phyloP scores from a whole-genome alignment of 345 rosid genomes.

The Hibiscus trionum region DNA sequence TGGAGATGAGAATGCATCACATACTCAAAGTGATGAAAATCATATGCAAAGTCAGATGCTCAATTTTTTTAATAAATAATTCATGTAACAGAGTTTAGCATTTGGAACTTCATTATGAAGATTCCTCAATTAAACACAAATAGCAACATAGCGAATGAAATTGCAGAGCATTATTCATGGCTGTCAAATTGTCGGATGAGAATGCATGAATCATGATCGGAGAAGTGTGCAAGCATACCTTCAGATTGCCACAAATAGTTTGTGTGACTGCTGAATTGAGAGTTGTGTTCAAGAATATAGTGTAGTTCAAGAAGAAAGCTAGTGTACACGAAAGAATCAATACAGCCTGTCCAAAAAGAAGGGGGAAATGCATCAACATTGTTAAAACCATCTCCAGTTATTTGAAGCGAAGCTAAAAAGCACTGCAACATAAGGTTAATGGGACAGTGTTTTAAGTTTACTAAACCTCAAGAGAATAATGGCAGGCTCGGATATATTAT shows the following conservation, averaged over 20 bases:
- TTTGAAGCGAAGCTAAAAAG: neutral
- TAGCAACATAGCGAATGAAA: neutral
- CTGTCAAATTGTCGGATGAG: neutral
- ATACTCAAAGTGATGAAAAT: neutral
- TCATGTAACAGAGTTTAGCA: neutral
- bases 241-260: constrained; percentile 93
- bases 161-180: neutral
- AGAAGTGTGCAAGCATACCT: constrained; percentile 40
- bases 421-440: neutral
- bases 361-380: neutral
- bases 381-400: constrained; percentile 2
- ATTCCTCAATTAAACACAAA: neutral
- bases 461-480: neutral
- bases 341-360: constrained; percentile 47
- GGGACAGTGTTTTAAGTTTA: neutral
- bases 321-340: constrained; percentile 65
- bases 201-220: neutral
- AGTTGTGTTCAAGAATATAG: constrained; percentile 91
- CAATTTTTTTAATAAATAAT: neutral
- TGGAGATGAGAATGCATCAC: neutral
- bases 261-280: constrained; percentile 95
- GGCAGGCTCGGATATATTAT: neutral
- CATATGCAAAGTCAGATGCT: neutral
- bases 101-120: neutral
- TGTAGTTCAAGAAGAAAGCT: constrained; percentile 95